Evolutionary conservation across 768 basidiomycete genomes (phyloP).

Genomic region (Tulasnella sp.): DNA sequence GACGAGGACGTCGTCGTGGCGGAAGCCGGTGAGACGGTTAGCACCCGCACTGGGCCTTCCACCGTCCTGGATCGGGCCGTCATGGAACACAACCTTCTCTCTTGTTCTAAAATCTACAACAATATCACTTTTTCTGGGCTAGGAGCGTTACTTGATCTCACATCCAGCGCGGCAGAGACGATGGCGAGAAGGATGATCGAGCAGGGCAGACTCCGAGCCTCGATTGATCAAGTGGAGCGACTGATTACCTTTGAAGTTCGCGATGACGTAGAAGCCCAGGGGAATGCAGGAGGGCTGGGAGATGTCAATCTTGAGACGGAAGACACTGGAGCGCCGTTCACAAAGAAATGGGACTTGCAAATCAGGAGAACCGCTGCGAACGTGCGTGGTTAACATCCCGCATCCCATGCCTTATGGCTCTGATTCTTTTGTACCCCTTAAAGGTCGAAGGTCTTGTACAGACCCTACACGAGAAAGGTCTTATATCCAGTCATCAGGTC

Average conservation of each 20-base stretch:
- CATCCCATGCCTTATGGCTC: constrained; percentile 10
- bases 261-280: constrained; percentile 87
- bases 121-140: constrained; percentile 95
- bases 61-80: constrained; percentile 96
- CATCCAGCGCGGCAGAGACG: constrained; percentile 86
- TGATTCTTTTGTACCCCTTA: background rate
- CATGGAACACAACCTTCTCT: constrained; percentile 96
- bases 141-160: constrained; percentile 78
- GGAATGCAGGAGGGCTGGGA: constrained; percentile 87
- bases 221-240: constrained; percentile 91
- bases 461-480: constrained; percentile 57
- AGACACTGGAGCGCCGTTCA: constrained; percentile 80
- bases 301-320: constrained; percentile 77
- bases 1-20: constrained; percentile 32
- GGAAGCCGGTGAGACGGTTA: constrained; percentile 40
- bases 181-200: constrained; percentile 99
- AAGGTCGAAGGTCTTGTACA: constrained; percentile 85
- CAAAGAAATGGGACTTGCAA: constrained; percentile 92
- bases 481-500: constrained; percentile 45
- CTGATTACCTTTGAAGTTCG: constrained; percentile 88
- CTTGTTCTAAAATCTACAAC: constrained; percentile 93
- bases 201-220: constrained; percentile 84
- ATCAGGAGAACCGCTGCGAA: constrained; percentile 82
- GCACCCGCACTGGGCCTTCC: constrained; percentile 80
- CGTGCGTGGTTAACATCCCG: constrained; percentile 34